Evolutionary conservation across 352 stramenopile species (phyloP), one percentile per base, ranked within the genome.

Genomic region (Phytophthora pinifolia): DNA sequence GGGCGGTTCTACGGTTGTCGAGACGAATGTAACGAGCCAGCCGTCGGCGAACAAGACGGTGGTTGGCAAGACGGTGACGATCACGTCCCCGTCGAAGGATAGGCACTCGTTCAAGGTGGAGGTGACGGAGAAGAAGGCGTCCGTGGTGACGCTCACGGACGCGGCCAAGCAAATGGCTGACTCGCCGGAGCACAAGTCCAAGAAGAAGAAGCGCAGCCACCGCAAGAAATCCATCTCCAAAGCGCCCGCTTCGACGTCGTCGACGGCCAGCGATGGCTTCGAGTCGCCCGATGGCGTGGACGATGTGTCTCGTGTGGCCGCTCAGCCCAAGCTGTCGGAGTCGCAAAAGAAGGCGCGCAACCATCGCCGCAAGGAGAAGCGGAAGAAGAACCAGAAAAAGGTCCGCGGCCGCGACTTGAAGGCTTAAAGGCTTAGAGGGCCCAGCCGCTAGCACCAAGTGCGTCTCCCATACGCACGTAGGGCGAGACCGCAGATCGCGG

Each of bases 281-380:
- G 70, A 79, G 33, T 71, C 70, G 17, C 50, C 70, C 7, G 55
- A 59, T 31, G 70, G 53, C n/a, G 62, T 70, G 44, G 59, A 72
- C 22, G 58, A 67, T 9, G 52, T 67, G 14, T 37, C 13, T 54
- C 39, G 56, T 20, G 52, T 63, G 49, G 47, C 45, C 54, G 61
- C 55, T 65, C 74, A 49, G 72, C 72, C 43, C 42, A 44, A 59
- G 50, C 62, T 83, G 25, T 74, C 74, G 34, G 78, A 80, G 27
- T 53, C 65, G 17, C 81, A 91, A 62, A 89, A 89, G 62, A 78
- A 75, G 36, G 44, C 57, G 58, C 81, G 81, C 44, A 91, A 91
- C 71, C 63, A 75, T 50, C 77, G 77, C 47, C 78, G 81, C 56
- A 88, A 88, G 71, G 73, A 86, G 49, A 91, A 91, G 73, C 74